These are phyloP conservation scores for Talaromyces sp. DNA, from an alignment of 2,329 filamentous ascomycete species.

Conservation along the genomic window DNA sequence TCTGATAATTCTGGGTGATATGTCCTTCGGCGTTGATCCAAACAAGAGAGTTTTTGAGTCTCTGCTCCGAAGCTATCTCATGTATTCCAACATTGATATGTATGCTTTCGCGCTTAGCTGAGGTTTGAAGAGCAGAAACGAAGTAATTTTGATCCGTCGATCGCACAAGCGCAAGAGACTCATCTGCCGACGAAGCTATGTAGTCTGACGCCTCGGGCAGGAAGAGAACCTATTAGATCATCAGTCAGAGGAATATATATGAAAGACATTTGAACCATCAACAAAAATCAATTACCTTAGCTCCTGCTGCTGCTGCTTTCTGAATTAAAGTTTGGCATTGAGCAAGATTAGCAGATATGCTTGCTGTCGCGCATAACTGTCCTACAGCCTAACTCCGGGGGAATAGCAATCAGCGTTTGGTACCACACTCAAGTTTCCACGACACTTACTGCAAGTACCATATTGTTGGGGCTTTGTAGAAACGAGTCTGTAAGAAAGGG, in stretches of 20 bases:
- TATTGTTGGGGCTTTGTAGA: constrained; percentile 1
- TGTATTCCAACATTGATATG: constrained; percentile 88
- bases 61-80: constrained; percentile 61
- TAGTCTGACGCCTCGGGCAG: constrained; percentile 92
- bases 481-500: not conserved
- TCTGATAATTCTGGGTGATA: constrained; percentile 73
- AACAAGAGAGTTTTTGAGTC: constrained; percentile 66
- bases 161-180: constrained; percentile 71
- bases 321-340: constrained; percentile 73
- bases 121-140: constrained; percentile 71
- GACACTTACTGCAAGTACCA: constrained; percentile 34
- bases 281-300: constrained; percentile 61
- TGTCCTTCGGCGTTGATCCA: constrained; percentile 66
- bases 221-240: constrained; percentile 68
- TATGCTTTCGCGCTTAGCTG: constrained; percentile 65
- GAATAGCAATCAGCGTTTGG: constrained; percentile 13
- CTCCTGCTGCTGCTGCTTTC: constrained; percentile 74
- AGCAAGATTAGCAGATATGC: constrained; percentile 74
- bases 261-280: not conserved
- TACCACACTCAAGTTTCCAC: not conserved
- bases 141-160: constrained; percentile 70
- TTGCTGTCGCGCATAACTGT: constrained; percentile 84
- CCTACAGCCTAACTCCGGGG: constrained; percentile 69
- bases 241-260: constrained; percentile 1
- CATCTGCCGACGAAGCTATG: constrained; percentile 69